phyloP scores from a whole-genome alignment of 371 early-diverging fungal species.

The Coemansia sp. region DNA sequence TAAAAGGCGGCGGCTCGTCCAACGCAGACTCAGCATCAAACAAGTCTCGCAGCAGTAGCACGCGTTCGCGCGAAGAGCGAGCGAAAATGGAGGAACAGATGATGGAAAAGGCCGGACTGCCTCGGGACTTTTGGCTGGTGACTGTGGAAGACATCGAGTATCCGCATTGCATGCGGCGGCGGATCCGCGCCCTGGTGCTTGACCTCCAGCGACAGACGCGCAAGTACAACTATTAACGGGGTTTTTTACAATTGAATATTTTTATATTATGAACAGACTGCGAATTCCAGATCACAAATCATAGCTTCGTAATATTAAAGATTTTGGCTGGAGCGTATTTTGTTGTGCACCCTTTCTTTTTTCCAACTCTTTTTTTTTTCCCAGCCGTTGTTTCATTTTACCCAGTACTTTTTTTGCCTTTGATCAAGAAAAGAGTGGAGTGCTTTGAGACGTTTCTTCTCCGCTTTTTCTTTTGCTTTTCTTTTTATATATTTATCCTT shows the following conservation, averaged over 20 bases:
- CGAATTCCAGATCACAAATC: no score
- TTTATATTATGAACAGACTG: no score
- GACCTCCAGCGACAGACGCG: conserved; percentile 32
- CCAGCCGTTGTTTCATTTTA: background rate
- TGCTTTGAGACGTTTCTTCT: background rate
- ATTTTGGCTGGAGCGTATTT: no score
- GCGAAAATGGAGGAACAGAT: conserved; percentile 29
- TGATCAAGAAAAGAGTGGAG: background rate
- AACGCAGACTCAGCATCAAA: background rate
- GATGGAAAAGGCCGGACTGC: conserved; percentile 48
- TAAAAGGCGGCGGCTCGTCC: conserved; percentile 27
- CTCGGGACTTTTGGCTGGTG: conserved; percentile 53
- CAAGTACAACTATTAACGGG: background rate
- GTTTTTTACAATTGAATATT: no score
- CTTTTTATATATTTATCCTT: background rate
- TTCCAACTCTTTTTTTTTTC: background rate
- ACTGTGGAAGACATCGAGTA: conserved; percentile 54
- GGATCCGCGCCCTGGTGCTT: conserved; percentile 43
- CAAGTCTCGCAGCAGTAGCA: background rate
- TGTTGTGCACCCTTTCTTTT: background rate
- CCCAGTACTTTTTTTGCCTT: background rate
- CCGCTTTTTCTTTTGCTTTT: background rate
- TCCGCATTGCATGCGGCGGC: conserved; percentile 47
- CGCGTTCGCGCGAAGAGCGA: conserved; percentile 28
- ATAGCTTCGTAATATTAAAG: no score